Conservation (phyloP, 768 basidiomycete genomes). For the Suillus americanus region DNA sequence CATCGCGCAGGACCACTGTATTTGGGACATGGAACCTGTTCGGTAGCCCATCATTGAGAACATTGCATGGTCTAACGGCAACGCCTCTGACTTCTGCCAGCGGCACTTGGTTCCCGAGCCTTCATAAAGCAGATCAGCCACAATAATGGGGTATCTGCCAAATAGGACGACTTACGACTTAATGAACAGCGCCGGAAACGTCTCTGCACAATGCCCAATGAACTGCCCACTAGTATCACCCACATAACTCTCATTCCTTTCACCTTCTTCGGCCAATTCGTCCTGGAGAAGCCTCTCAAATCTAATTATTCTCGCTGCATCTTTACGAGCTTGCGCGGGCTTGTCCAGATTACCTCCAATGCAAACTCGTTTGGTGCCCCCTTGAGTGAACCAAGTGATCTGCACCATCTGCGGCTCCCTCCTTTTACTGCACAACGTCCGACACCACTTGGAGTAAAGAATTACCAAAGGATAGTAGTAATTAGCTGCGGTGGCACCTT, state of each 20-base stretch:
- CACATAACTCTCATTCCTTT: too few relatives aligned
- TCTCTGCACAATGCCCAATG: constrained; percentile 8
- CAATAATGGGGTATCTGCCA: not conserved
- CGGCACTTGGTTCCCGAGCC: not conserved
- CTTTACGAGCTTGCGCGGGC: not conserved
- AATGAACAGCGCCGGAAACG: not conserved
- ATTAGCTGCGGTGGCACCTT: not conserved
- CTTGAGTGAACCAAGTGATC: constrained; percentile 6
- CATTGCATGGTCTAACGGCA: not conserved
- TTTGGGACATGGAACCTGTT: too few relatives aligned
- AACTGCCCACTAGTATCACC: too few relatives aligned
- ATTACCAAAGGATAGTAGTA: constrained; percentile 3
- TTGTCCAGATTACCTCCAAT: not conserved
- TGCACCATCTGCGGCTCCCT: not conserved
- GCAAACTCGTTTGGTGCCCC: not conserved
- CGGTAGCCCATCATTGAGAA: not conserved
- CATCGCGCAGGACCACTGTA: too few relatives aligned
- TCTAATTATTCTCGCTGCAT: not conserved
- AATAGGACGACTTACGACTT: not conserved
- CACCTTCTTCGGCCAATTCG: too few relatives aligned
- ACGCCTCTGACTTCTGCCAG: not conserved
- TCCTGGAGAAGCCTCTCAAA: too few relatives aligned
- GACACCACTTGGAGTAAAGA: not conserved
- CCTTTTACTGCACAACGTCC: not conserved
- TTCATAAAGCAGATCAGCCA: not conserved